phyloP scores from a whole-genome alignment of 2,329 filamentous ascomycete genomes.

The Fusarium succisae region DNA sequence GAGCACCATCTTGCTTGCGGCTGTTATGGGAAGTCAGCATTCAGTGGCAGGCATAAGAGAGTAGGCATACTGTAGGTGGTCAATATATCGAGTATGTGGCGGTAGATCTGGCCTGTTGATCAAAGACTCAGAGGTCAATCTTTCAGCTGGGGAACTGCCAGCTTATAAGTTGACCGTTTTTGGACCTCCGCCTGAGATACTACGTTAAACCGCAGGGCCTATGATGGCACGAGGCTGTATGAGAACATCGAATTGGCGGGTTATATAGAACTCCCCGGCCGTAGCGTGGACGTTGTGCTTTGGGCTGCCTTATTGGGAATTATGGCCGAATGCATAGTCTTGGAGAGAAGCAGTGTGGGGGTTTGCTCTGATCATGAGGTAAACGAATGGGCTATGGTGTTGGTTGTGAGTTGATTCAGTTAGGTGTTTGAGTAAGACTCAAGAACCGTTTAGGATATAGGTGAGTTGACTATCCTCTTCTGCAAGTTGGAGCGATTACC shows the following conservation, averaged over 20 bases:
- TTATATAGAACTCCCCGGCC: conserved; percentile 22
- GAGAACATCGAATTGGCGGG: conserved; percentile 39
- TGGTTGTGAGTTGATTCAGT: background rate
- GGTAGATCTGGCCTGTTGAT: background rate
- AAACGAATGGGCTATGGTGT: background rate
- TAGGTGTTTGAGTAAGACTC: background rate
- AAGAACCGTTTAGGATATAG: background rate
- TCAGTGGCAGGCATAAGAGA: background rate
- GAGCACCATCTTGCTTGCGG: conserved; percentile 28
- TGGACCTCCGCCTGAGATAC: conserved; percentile 3
- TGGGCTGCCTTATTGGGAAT: conserved; percentile 36
- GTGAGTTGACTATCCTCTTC: background rate
- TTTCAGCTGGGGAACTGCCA: background rate
- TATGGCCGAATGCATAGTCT: conserved; percentile 27
- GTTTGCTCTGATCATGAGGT: conserved; percentile 9
- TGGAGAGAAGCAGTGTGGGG: conserved; percentile 26
- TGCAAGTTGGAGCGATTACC: background rate
- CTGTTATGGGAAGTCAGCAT: background rate
- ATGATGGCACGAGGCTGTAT: conserved; percentile 21
- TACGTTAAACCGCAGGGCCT: conserved; percentile 21
- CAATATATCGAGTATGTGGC: background rate
- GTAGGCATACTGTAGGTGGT: background rate
- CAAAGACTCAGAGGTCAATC: background rate
- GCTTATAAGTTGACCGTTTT: conserved; percentile 19
- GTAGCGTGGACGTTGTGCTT: conserved; percentile 11